A percentile compares a stretch with the other conserved stretches of the same genome.
These are phyloP conservation scores for Ampelocalamus luodianensis DNA, from an alignment of 176 grass and related monocot species.

Conservation along the genomic window DNA sequence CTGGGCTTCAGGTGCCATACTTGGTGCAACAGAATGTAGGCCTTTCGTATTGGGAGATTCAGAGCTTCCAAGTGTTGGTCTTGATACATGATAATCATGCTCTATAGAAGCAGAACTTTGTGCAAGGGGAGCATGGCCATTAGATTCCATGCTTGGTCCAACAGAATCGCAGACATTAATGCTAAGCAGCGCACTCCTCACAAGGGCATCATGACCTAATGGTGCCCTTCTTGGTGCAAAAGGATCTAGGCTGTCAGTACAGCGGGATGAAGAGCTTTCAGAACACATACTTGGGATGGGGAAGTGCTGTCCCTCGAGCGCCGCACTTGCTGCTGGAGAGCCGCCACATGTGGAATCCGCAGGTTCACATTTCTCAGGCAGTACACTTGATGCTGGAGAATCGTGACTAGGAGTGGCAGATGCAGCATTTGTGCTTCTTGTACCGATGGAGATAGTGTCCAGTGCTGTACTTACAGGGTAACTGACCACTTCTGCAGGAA, in stretches of 20 bases:
- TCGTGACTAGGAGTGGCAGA: constrained; percentile 22
- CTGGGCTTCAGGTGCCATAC: background rate
- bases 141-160: background rate
- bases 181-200: background rate
- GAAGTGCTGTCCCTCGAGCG: background rate
- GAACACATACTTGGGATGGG: constrained; percentile 19
- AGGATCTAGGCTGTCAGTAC: background rate
- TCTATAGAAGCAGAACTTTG: background rate
- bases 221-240: background rate
- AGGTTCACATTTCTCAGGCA: constrained; percentile 3
- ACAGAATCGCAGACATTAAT: background rate
- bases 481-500: constrained; percentile 14
- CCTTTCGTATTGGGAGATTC: constrained; percentile 11
- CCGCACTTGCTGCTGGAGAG: background rate
- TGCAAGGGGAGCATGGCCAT: constrained; percentile 7
- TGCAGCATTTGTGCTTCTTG: constrained; percentile 5
- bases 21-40: background rate
- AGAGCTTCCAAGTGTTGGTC: constrained; percentile 5
- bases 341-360: background rate
- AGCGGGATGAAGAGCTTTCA: constrained; percentile 15
- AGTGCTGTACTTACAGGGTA: background rate
- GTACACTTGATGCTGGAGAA: background rate
- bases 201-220: background rate
- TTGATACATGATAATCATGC: constrained; percentile 5
- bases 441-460: background rate